Percentiles rank a stretch among this genome's conserved stretches.
Evolutionary conservation across 306 rosid genomes (phyloP).

Genomic region (Prinsepia uniflora): DNA sequence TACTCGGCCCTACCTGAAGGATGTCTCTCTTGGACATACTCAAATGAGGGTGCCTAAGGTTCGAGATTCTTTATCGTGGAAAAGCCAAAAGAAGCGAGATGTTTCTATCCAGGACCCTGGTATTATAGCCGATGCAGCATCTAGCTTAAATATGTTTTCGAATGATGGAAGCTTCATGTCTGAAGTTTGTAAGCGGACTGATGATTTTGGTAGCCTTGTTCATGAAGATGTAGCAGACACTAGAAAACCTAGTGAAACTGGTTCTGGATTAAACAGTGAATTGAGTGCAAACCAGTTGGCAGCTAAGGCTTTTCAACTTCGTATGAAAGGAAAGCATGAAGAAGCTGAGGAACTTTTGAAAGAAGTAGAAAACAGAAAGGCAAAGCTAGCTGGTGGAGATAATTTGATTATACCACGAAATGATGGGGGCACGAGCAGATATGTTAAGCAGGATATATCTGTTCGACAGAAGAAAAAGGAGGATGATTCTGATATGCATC

Average conservation of each 20-base stretch:
- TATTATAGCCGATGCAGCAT: slow-evolving; percentile 59
- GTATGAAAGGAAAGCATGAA: slow-evolving; percentile 82
- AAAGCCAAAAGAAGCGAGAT: slow-evolving; percentile 48
- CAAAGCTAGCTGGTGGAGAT: slow-evolving; percentile 39
- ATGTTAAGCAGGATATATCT: slow-evolving; percentile 41
- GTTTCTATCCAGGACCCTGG: slow-evolving; percentile 43
- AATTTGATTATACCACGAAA: slow-evolving; percentile 32
- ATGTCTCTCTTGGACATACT: slow-evolving; percentile 45
- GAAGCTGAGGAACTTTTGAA: slow-evolving; percentile 85
- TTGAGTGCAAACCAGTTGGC: slow-evolving; percentile 88
- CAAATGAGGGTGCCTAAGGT: slow-evolving; percentile 73
- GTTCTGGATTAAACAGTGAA: slow-evolving; percentile 33
- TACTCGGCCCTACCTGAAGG: slow-evolving; percentile 49
- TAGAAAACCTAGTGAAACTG: slow-evolving; percentile 32
- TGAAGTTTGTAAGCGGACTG: slow-evolving; percentile 33
- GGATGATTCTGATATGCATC: slow-evolving; percentile 80
- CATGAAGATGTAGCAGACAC: slow-evolving; percentile 35
- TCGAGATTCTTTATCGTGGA: slow-evolving; percentile 74
- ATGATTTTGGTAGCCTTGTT: slow-evolving; percentile 33
- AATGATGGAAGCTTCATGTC: slow-evolving; percentile 71
- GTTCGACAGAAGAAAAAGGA: slow-evolving; percentile 54
- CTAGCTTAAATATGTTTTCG: slow-evolving; percentile 67
- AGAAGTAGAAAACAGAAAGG: slow-evolving; percentile 61
- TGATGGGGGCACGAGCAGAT: slow-evolving; percentile 58
- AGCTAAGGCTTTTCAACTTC: slow-evolving; percentile 95